Conservation (phyloP, 1,284 basidiomycete genomes). For the Fomitopsis betulina region DNA sequence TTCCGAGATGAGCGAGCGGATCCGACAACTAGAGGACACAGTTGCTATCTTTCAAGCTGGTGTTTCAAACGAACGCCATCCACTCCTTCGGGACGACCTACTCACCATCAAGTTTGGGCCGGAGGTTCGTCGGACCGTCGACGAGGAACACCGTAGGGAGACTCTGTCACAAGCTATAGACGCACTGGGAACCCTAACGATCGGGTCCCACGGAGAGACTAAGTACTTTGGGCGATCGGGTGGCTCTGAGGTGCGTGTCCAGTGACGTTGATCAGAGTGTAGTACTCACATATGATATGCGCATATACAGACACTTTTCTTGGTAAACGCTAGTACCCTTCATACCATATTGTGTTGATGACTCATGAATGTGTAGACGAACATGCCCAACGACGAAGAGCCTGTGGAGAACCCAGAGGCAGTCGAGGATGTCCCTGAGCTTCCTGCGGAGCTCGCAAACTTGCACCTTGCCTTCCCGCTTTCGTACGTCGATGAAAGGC, state of each 20-base stretch:
- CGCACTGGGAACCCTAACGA: constrained; percentile 53
- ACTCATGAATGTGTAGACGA: neutral
- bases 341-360: neutral
- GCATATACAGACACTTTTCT: constrained; percentile 37
- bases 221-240: constrained; percentile 68
- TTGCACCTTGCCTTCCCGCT: constrained; percentile 24
- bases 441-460: constrained; percentile 20
- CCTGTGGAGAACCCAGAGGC: constrained; percentile 6
- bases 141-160: constrained; percentile 26
- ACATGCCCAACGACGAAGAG: neutral
- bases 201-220: constrained; percentile 57
- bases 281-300: neutral
- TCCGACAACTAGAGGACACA: constrained; percentile 72
- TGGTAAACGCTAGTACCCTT: constrained; percentile 28
- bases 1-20: constrained; percentile 67
- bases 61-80: constrained; percentile 48
- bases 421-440: constrained; percentile 14
- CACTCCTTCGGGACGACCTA: constrained; percentile 56
- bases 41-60: constrained; percentile 55
- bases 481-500: constrained; percentile 17
- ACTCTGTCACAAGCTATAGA: constrained; percentile 25
- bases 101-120: constrained; percentile 58
- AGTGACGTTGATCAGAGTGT: too few species aligned
- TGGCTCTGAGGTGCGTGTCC: constrained; percentile 43
- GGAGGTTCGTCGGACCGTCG: constrained; percentile 28